Evolutionary conservation across 176 grass and related monocot genomes (phyloP).

Genomic region (Pontederia crassipes): DNA sequence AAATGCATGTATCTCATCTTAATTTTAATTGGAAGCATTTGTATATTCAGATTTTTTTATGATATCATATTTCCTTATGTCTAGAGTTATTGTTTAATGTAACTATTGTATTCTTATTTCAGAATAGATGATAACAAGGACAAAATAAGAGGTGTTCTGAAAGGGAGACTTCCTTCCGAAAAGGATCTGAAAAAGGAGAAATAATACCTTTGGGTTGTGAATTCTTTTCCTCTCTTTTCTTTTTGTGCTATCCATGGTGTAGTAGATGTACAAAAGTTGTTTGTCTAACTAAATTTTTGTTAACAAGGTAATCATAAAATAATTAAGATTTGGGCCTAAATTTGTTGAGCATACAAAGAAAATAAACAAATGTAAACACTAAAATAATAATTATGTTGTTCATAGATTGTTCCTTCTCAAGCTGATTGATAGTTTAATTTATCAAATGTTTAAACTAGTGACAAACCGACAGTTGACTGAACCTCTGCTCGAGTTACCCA

Average conservation of each 20-base stretch:
- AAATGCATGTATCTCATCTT: slow-evolving; percentile 45
- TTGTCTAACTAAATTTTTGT: background rate
- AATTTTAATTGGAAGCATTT: slow-evolving; percentile 5
- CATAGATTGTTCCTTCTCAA: too few relatives aligned
- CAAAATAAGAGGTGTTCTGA: slow-evolving; percentile 61
- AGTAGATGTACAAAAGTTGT: background rate
- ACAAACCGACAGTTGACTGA: too few relatives aligned
- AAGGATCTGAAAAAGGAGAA: slow-evolving; percentile 63
- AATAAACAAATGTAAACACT: too few relatives aligned
- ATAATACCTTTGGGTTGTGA: slow-evolving; percentile 53
- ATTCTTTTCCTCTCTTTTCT: background rate
- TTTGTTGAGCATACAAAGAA: background rate
- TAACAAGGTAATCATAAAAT: too few relatives aligned
- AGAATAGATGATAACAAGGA: slow-evolving; percentile 59
- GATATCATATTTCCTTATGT: slow-evolving; percentile 5
- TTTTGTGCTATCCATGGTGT: background rate
- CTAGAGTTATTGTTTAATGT: slow-evolving; percentile 4
- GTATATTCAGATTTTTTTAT: background rate
- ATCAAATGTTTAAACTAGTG: too few relatives aligned
- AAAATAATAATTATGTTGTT: too few relatives aligned
- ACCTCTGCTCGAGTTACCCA: too few relatives aligned
- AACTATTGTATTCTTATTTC: slow-evolving; percentile 32
- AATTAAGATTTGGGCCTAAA: background rate
- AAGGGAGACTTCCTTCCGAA: slow-evolving; percentile 38
- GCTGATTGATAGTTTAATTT: too few relatives aligned